Conservation (phyloP, 192 early-diverging fungal species). For the Rhizoclosmatium sp. region DNA sequence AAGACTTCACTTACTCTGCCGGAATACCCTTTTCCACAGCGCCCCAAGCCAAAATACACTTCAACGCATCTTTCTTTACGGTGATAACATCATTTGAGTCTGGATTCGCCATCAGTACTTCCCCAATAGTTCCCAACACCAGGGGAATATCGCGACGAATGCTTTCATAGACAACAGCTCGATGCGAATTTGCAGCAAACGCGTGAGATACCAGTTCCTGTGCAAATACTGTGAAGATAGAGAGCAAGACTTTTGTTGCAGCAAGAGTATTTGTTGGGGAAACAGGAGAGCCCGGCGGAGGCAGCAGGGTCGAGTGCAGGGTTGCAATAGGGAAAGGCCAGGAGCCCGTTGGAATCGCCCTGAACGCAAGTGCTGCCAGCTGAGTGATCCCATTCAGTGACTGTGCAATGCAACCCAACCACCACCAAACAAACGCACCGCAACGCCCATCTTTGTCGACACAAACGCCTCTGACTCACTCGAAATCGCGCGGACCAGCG, state of each 20-base stretch:
- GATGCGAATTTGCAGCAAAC: slow-evolving; percentile 8
- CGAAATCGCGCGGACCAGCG: background rate
- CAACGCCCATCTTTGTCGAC: slow-evolving; percentile 21
- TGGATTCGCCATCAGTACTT: slow-evolving; percentile 14
- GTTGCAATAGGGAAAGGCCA: slow-evolving; percentile 20
- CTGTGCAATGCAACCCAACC: background rate
- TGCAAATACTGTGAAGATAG: slow-evolving; percentile 23
- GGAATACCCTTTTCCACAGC: slow-evolving; percentile 33
- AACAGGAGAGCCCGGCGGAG: background rate
- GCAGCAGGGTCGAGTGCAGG: background rate
- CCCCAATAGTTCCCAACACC: slow-evolving; percentile 1
- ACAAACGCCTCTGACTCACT: slow-evolving; percentile 16
- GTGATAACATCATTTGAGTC: background rate
- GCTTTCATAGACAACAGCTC: slow-evolving; percentile 11
- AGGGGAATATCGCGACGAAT: background rate
- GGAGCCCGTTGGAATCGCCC: slow-evolving; percentile 21
- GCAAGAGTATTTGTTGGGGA: background rate
- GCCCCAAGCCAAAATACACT: slow-evolving; percentile 38
- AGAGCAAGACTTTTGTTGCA: slow-evolving; percentile 1
- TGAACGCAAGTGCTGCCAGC: slow-evolving; percentile 20
- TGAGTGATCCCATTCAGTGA: background rate
- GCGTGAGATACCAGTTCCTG: slow-evolving; percentile 23
- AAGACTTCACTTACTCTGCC: slow-evolving; percentile 19
- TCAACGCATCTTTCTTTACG: slow-evolving; percentile 31
- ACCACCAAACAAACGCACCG: background rate